A percentile compares a stretch with the other conserved stretches of the same genome.
Evolutionary conservation across 2,329 filamentous ascomycete species (phyloP).

Genomic region (Claviceps sp.): DNA sequence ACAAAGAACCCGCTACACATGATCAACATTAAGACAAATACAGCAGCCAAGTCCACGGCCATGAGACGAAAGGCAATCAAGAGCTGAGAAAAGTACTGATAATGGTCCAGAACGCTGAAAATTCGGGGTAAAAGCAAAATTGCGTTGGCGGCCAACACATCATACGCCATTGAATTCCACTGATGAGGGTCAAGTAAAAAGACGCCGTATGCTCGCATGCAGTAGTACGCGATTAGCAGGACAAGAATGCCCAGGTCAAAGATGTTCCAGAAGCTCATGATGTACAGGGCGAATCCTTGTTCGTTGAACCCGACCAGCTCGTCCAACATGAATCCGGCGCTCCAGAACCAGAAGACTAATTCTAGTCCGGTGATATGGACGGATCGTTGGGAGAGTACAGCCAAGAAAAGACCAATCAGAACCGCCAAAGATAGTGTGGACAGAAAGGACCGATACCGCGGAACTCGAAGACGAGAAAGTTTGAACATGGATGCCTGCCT

Average conservation of each 20-base stretch:
- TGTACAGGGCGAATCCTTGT: slow-evolving; percentile 89
- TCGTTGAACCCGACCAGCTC: slow-evolving; percentile 94
- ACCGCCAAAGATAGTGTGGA: slow-evolving; percentile 80
- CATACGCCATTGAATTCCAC: slow-evolving; percentile 77
- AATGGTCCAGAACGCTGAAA: slow-evolving; percentile 88
- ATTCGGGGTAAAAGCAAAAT: slow-evolving; percentile 81
- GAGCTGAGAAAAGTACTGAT: slow-evolving; percentile 89
- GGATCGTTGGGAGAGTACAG: slow-evolving; percentile 64
- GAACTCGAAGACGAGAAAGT: slow-evolving; percentile 77
- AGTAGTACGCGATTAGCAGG: slow-evolving; percentile 78
- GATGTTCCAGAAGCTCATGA: slow-evolving; percentile 96
- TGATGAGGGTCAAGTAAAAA: slow-evolving; percentile 62
- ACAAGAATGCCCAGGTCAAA: slow-evolving; percentile 86
- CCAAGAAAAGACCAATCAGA: slow-evolving; percentile 71
- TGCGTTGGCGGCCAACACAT: slow-evolving; percentile 84
- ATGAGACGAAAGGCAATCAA: slow-evolving; percentile 90
- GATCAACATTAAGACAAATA: slow-evolving; percentile 73
- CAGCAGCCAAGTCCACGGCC: slow-evolving; percentile 76
- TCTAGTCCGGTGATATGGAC: slow-evolving; percentile 73
- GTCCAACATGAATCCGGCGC: slow-evolving; percentile 90
- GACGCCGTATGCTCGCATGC: slow-evolving; percentile 76
- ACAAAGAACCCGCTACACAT: slow-evolving; percentile 91
- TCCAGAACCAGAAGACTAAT: slow-evolving; percentile 95
- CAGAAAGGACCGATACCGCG: slow-evolving; percentile 79
- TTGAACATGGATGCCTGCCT: slow-evolving; percentile 84